Conservation (phyloP, 2,329 filamentous ascomycete genomes). For the Arthrinium puccinioides region DNA sequence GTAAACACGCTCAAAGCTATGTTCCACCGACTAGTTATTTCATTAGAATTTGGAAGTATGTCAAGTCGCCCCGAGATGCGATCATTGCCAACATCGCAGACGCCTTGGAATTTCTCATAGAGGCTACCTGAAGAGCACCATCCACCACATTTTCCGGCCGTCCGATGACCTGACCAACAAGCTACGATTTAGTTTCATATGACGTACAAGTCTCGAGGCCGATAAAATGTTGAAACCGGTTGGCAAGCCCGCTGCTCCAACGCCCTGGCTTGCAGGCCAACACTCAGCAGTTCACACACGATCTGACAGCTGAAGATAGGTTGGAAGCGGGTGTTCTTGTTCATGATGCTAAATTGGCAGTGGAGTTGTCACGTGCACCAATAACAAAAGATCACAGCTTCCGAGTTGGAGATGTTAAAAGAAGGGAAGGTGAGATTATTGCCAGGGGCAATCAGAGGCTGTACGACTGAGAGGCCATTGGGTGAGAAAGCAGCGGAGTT, state of each 20-base stretch:
- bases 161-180: slow-evolving; percentile 12
- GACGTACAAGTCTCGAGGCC: slow-evolving; percentile 16
- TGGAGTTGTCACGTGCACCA: slow-evolving; percentile 16
- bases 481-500: no score
- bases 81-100: slow-evolving; percentile 42
- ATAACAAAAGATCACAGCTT: slow-evolving; percentile 18
- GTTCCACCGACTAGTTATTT: slow-evolving; percentile 47
- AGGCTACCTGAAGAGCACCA: slow-evolving; percentile 16
- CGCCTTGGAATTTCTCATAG: slow-evolving; percentile 33
- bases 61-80: slow-evolving; percentile 21
- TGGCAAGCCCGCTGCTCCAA: slow-evolving; percentile 6
- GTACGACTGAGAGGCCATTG: slow-evolving; percentile 14
- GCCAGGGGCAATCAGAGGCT: slow-evolving; percentile 14
- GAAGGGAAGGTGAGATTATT: slow-evolving; percentile 16
- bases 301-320: slow-evolving; percentile 18
- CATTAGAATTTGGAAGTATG: slow-evolving; percentile 36
- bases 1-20: slow-evolving; percentile 39
- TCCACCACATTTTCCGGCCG: slow-evolving; percentile 14
- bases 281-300: slow-evolving; percentile 12
- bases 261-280: slow-evolving; percentile 11
- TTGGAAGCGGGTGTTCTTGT: no score
- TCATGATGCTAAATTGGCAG: background rate
- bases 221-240: slow-evolving; percentile 14
- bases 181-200: slow-evolving; percentile 15
- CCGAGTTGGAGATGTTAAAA: slow-evolving; percentile 13